Percentiles rank a stretch among this genome's conserved stretches.
Conservation (phyloP, 23 red algal genomes). For the Gracilaria domingensis region DNA sequence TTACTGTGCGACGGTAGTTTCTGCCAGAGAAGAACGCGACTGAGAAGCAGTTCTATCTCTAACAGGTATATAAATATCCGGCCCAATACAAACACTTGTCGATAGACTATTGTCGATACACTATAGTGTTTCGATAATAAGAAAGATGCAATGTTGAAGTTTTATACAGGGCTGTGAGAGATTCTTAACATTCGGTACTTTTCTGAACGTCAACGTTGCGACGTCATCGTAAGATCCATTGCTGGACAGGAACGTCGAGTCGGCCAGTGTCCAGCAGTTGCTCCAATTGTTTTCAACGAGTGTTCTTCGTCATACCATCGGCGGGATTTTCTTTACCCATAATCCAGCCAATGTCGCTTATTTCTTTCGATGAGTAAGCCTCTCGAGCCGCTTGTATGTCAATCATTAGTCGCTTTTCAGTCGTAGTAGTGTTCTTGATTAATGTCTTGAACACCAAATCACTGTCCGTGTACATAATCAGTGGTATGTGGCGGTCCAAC, state of each 20-base stretch:
- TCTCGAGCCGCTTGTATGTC: slow-evolving; percentile 31
- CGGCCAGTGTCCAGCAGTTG: slow-evolving; percentile 18
- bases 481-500: background rate
- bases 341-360: slow-evolving; percentile 49
- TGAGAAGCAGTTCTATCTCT: no score
- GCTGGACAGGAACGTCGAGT: slow-evolving; percentile 10
- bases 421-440: slow-evolving; percentile 15
- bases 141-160: no score
- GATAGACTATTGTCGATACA: no score
- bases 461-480: slow-evolving; percentile 35
- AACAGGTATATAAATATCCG: no score
- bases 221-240: slow-evolving; percentile 26
- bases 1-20: no score
- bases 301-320: slow-evolving; percentile 15
- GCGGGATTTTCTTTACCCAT: slow-evolving; percentile 26
- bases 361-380: slow-evolving; percentile 40
- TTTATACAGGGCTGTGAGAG: no score
- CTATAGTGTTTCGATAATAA: no score
- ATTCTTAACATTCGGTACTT: background rate
- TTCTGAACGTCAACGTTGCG: background rate
- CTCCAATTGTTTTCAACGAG: background rate
- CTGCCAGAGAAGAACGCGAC: no score
- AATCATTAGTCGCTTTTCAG: slow-evolving; percentile 53
- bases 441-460: slow-evolving; percentile 37
- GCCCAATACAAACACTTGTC: no score